Evolutionary conservation across 2,329 filamentous ascomycete species (phyloP).

Genomic region (Microascus cirrosus): DNA sequence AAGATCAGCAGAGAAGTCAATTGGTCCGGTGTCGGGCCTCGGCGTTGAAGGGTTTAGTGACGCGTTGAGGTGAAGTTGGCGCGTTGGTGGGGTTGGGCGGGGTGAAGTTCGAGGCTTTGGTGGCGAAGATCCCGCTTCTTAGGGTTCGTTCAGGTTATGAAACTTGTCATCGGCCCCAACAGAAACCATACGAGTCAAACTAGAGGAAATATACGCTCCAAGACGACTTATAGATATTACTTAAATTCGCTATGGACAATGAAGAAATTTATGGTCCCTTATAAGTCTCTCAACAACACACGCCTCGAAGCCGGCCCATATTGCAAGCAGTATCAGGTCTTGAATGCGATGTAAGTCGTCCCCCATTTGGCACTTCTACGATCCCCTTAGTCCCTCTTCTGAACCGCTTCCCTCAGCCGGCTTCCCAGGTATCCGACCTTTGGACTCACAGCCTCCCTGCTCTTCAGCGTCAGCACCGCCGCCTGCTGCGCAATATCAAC

Average conservation of each 20-base stretch:
- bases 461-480: constrained; percentile 67
- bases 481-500: constrained; percentile 74
- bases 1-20: neutral
- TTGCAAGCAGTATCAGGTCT: too few relatives aligned
- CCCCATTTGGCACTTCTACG: too few relatives aligned
- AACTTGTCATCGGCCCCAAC: neutral
- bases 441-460: constrained; percentile 59
- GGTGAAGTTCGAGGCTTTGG: neutral
- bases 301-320: too few relatives aligned
- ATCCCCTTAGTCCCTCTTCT: neutral
- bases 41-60: neutral
- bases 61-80: neutral
- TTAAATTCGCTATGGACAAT: too few relatives aligned
- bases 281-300: too few relatives aligned
- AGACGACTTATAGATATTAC: too few relatives aligned
- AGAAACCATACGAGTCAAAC: neutral
- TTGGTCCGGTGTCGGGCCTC: neutral
- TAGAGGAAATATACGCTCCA: too few relatives aligned
- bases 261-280: too few relatives aligned
- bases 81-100: neutral
- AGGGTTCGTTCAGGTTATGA: neutral
- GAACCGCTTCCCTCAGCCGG: constrained; percentile 18
- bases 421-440: constrained; percentile 34
- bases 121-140: neutral
- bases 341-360: too few relatives aligned